Conservation (phyloP, 2,329 filamentous ascomycete species). For the Trichoderma cornu-damae region DNA sequence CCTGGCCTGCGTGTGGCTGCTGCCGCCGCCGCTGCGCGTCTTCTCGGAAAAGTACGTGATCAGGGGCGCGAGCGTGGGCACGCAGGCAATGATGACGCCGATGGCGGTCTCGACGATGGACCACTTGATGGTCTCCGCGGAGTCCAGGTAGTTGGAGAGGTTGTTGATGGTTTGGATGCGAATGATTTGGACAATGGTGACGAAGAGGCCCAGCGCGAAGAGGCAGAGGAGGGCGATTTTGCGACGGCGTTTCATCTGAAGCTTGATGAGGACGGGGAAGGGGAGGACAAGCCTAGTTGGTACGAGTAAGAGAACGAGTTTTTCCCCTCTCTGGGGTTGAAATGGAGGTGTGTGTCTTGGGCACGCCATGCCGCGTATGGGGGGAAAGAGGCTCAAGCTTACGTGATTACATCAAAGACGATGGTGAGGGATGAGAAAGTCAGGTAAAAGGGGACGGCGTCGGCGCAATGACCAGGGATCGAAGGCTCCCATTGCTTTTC, state of each 20-base stretch:
- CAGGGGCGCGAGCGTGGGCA: conserved; percentile 41
- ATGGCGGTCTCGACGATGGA: conserved; percentile 43
- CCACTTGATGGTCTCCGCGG: conserved; percentile 40
- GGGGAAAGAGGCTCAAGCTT: conserved; percentile 17
- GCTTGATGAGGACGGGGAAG: conserved; percentile 36
- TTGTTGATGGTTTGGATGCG: conserved; percentile 45
- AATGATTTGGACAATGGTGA: conserved; percentile 47
- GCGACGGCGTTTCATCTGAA: conserved; percentile 36
- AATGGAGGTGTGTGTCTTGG: no score
- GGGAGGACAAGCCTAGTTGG: conserved; percentile 36
- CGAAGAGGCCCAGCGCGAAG: conserved; percentile 47
- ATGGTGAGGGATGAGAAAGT: conserved; percentile 39
- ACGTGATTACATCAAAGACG: conserved; percentile 39
- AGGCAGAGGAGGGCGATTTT: conserved; percentile 40
- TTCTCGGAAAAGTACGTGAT: conserved; percentile 34
- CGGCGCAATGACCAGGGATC: conserved; percentile 37
- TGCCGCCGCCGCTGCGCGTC: conserved; percentile 23
- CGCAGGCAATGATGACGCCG: conserved; percentile 39
- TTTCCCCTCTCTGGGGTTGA: no score
- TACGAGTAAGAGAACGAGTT: neutral
- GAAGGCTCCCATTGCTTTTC: conserved; percentile 39
- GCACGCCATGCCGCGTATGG: neutral
- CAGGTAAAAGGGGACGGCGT: conserved; percentile 40
- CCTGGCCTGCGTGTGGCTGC: neutral
- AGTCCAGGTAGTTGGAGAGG: conserved; percentile 42